A percentile compares a stretch with the other conserved stretches of the same genome.
Conservation (phyloP, 2,329 filamentous ascomycete genomes). For the Leptographium galeiforme region DNA sequence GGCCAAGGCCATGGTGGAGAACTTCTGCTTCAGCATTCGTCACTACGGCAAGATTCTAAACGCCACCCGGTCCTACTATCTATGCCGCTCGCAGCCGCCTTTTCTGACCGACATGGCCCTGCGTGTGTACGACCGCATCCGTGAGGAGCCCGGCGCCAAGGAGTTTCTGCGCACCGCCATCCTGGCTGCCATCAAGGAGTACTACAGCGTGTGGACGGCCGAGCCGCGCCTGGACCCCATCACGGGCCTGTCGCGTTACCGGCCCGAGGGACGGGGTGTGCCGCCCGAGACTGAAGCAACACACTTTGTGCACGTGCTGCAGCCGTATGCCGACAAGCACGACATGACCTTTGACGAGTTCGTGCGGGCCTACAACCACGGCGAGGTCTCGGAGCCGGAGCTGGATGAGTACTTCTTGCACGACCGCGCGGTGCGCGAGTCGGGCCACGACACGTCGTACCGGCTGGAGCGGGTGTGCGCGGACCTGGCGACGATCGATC, state of each 20-base stretch:
- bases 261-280: constrained; percentile 70
- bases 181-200: constrained; percentile 92
- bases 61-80: constrained; percentile 90
- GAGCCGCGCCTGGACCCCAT: constrained; percentile 64
- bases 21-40: constrained; percentile 96
- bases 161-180: constrained; percentile 73
- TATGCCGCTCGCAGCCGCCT: constrained; percentile 85
- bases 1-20: constrained; percentile 85
- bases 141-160: constrained; percentile 63
- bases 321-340: constrained; percentile 74
- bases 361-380: constrained; percentile 74
- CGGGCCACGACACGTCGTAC: constrained; percentile 92
- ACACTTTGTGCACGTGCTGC: constrained; percentile 74
- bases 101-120: constrained; percentile 97
- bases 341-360: constrained; percentile 73
- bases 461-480: constrained; percentile 79
- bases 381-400: constrained; percentile 65
- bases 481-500: constrained; percentile 81
- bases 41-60: constrained; percentile 99
- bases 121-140: constrained; percentile 85
- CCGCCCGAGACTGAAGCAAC: constrained; percentile 82
- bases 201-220: constrained; percentile 76
- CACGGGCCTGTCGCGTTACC: constrained; percentile 73
- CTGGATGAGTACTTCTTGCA: constrained; percentile 93
- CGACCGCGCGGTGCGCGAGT: constrained; percentile 89